Conservation (phyloP, 2,329 filamentous ascomycete genomes). For the Aspergillus arachidicola region DNA sequence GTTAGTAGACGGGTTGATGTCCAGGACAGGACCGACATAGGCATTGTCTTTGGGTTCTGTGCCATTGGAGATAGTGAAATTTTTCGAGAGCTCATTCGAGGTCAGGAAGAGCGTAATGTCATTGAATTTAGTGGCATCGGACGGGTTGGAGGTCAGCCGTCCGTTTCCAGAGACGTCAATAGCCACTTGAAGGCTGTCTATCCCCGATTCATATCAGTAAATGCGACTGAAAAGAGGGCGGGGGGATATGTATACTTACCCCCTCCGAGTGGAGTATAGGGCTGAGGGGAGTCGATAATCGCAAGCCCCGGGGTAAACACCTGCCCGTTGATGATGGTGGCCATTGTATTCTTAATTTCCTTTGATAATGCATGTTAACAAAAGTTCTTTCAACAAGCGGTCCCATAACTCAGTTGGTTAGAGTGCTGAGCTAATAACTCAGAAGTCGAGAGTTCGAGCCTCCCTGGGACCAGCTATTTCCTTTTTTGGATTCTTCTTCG, state of each 20-base stretch:
- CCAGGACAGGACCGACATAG: constrained; percentile 64
- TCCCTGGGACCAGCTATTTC: background rate
- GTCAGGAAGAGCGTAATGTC: constrained; percentile 70
- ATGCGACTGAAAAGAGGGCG: background rate
- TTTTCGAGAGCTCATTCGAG: constrained; percentile 63
- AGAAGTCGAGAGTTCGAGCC: constrained; percentile 7
- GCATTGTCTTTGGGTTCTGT: constrained; percentile 50
- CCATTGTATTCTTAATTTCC: constrained; percentile 45
- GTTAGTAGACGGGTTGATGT: constrained; percentile 65
- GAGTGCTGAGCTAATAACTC: constrained; percentile 8
- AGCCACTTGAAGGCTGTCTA: constrained; percentile 61
- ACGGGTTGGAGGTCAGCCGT: constrained; percentile 61
- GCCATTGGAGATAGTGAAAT: constrained; percentile 70
- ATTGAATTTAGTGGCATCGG: constrained; percentile 60
- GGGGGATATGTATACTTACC: constrained; percentile 45
- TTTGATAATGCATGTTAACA: background rate
- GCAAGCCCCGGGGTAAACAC: constrained; percentile 71
- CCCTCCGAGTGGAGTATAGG: constrained; percentile 65
- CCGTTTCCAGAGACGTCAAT: constrained; percentile 69
- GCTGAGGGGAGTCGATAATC: constrained; percentile 67
- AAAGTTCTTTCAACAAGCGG: background rate
- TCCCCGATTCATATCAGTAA: background rate
- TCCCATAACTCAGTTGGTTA: constrained; percentile 6
- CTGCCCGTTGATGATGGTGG: constrained; percentile 66
- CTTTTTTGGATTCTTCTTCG: background rate